Evolutionary conservation across 2,329 filamentous ascomycete genomes (phyloP).

Genomic region (Diaporthe sp.): DNA sequence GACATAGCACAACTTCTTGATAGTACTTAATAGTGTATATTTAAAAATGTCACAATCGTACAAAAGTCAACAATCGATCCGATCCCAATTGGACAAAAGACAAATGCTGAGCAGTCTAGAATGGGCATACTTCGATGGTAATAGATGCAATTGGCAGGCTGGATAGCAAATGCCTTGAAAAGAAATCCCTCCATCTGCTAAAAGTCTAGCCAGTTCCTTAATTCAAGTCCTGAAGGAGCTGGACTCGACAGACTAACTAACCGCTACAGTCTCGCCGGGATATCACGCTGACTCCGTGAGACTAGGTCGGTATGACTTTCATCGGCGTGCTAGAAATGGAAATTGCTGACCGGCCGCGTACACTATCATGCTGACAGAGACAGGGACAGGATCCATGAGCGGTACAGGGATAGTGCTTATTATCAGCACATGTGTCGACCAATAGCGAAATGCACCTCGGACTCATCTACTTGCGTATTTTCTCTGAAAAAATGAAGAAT

Average conservation of each 20-base stretch:
- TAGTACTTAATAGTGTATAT: too few species aligned
- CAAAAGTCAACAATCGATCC: too few species aligned
- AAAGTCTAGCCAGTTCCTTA: neutral
- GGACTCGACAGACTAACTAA: neutral
- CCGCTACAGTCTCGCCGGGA: neutral
- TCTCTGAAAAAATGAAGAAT: too few species aligned
- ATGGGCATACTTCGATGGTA: too few species aligned
- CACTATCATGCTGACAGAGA: neutral
- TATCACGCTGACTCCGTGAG: neutral
- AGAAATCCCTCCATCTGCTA: neutral
- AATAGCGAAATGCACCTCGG: neutral
- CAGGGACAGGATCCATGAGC: neutral
- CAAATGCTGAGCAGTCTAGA: too few species aligned
- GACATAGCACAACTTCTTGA: too few species aligned
- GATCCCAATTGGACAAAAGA: too few species aligned
- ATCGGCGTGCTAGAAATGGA: constrained; percentile 8
- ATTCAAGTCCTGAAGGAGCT: neutral
- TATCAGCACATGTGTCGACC: neutral
- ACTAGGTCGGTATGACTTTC: neutral
- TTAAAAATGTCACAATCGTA: too few species aligned
- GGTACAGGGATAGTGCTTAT: neutral
- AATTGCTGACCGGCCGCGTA: neutral
- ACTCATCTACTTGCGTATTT: neutral
- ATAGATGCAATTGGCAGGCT: neutral
- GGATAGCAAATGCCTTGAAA: neutral